Conservation (phyloP, 2,329 filamentous ascomycete species). For the Myriosclerotinia scirpicola region DNA sequence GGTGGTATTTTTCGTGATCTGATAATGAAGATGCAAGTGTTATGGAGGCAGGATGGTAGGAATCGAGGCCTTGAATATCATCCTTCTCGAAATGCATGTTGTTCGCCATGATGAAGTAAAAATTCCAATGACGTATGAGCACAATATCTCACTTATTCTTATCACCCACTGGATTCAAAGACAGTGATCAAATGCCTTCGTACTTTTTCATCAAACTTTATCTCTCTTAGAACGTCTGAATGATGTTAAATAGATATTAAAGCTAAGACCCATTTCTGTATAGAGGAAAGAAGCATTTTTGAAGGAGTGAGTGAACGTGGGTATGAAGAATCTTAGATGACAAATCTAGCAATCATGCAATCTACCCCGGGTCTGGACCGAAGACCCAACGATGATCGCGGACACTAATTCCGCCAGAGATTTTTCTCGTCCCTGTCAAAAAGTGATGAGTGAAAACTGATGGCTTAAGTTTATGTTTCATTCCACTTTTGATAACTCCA, state of each 20-base stretch:
- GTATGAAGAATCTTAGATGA: background rate
- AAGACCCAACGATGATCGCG: slow-evolving; percentile 6
- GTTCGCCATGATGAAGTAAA: slow-evolving; percentile 27
- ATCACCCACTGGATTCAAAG: background rate
- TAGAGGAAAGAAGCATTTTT: background rate
- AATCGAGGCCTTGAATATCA: slow-evolving; percentile 22
- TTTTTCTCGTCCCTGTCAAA: background rate
- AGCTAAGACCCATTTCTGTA: background rate
- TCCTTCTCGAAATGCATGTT: slow-evolving; percentile 29
- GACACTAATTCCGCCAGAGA: slow-evolving; percentile 7
- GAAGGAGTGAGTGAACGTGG: background rate
- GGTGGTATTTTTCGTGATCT: slow-evolving; percentile 31
- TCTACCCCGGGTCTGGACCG: background rate
- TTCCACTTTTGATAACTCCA: slow-evolving; percentile 8
- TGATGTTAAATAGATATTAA: background rate
- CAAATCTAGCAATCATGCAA: slow-evolving; percentile 9
- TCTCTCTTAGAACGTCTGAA: background rate
- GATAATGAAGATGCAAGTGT: slow-evolving; percentile 21
- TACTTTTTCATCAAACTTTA: background rate
- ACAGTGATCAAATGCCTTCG: background rate
- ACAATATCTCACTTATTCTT: background rate
- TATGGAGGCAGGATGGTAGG: slow-evolving; percentile 17
- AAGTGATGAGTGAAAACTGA: background rate
- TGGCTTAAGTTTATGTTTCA: background rate
- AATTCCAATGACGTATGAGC: background rate